Evolutionary conservation across 1,284 basidiomycete genomes (phyloP), one percentile per base, ranked within the genome.

Genomic region (Ustilago tritici): DNA sequence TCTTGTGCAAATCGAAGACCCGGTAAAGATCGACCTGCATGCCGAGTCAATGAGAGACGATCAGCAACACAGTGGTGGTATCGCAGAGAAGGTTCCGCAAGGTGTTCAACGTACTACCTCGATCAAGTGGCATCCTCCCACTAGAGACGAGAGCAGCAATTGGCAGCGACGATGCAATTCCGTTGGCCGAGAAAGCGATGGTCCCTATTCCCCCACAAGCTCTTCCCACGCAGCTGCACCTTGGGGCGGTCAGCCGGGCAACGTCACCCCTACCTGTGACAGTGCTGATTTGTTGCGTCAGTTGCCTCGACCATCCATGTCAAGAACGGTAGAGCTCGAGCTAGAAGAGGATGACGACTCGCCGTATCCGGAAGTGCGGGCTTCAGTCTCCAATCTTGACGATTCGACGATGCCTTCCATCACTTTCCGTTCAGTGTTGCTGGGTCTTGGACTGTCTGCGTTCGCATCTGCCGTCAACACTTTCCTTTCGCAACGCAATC

Each of bases 361-460:
- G 34, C 81, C 81, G 0, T 84, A 83, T 43, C 62, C 73, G 0
- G 82, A 85, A 68, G 83, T 85, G 35, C 79, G 82, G 1, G 79
- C 82, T 2, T 72, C 84, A 4, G 79, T 84, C 6, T 79, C 80
- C 12, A 84, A 84, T 50, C 61, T 83, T 23, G 84, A 85, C 54
- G 84, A 85, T 53, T 76, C 79, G 0, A 38, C 56, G 9, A 81
- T 82, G 77, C 83, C 83, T 7, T 65, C 72, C 28, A 71, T 82
- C 63, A 84, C 84, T 0, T 71, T 84, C 56, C 80, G 84, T 15
- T 74, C 80, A 2, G 63, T 81, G 49, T 36, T 82, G 53, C 70
- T 85, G 0, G 84, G 82, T 3, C 19, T 83, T 0, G 53, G 78
- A 0, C 62, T 83, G 4, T 74, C 76, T 2, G 72, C 80, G 12